Conservation (phyloP, 2,329 filamentous ascomycete species). For the Talaromyces verruculosus region DNA sequence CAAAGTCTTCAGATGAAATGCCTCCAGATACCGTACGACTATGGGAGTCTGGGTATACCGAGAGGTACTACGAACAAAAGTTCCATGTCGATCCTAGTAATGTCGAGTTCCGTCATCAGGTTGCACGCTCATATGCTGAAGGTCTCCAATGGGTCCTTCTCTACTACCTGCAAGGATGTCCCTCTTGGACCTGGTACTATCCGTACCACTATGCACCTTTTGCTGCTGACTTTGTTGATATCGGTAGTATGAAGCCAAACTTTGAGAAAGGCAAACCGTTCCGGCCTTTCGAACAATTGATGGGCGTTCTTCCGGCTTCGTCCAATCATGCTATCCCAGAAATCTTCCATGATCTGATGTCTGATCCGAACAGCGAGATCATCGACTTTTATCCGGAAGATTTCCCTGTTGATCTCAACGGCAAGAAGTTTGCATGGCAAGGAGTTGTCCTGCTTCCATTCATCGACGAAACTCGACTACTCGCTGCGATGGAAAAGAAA, state of each 20-base stretch:
- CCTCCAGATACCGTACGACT: slow-evolving; percentile 79
- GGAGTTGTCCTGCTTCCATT: slow-evolving; percentile 91
- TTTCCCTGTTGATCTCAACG: slow-evolving; percentile 90
- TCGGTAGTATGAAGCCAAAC: slow-evolving; percentile 72
- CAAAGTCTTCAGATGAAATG: slow-evolving; percentile 59
- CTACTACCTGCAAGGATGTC: slow-evolving; percentile 98
- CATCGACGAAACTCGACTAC: slow-evolving; percentile 85
- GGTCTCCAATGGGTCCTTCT: slow-evolving; percentile 91
- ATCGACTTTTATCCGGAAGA: slow-evolving; percentile 97
- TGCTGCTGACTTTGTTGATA: slow-evolving; percentile 85
- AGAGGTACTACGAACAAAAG: slow-evolving; percentile 96
- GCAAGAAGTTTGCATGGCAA: slow-evolving; percentile 98
- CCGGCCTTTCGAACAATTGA: slow-evolving; percentile 91
- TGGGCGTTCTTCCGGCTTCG: slow-evolving; percentile 93
- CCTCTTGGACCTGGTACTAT: slow-evolving; percentile 99
- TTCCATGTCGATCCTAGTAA: slow-evolving; percentile 82
- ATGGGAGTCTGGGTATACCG: slow-evolving; percentile 94
- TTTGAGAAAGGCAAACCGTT: slow-evolving; percentile 87
- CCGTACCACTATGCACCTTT: slow-evolving; percentile 98
- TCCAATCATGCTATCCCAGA: slow-evolving; percentile 88
- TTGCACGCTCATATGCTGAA: slow-evolving; percentile 89
- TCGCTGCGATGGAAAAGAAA: slow-evolving; percentile 77
- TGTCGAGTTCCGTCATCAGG: slow-evolving; percentile 80
- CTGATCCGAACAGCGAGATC: slow-evolving; percentile 80
- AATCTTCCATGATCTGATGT: slow-evolving; percentile 89